A percentile compares a stretch with the other conserved stretches of the same genome.
Evolutionary conservation across 805 yeast species (phyloP).

Genomic region (Lachancea waltii): DNA sequence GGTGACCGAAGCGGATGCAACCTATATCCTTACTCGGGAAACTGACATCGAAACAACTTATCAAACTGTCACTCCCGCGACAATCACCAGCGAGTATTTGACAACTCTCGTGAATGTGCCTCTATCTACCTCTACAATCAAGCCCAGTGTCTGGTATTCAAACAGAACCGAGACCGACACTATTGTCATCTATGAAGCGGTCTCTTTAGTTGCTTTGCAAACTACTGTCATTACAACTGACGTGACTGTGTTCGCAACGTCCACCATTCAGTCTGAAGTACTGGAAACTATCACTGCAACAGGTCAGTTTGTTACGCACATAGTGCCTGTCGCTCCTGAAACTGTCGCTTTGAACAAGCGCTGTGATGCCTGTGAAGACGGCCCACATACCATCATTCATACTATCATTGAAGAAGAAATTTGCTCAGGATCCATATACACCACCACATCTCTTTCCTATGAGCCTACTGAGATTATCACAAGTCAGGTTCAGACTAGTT

Average conservation of each 20-base stretch:
- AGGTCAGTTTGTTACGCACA: slow-evolving; percentile 3
- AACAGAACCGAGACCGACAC: slow-evolving; percentile 6
- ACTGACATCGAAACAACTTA: slow-evolving; percentile 2
- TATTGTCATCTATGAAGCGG: slow-evolving; percentile 9
- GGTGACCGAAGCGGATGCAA: slow-evolving; percentile 2
- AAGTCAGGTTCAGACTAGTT: slow-evolving; percentile 1
- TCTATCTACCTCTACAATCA: slow-evolving; percentile 6
- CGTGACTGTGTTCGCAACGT: slow-evolving; percentile 2
- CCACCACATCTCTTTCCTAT: slow-evolving; percentile 1
- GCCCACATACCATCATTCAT: slow-evolving; percentile 1
- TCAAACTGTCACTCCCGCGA: slow-evolving; percentile 1
- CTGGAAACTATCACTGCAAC: slow-evolving; percentile 3
- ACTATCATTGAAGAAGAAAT: slow-evolving; percentile 4
- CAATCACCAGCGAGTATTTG: slow-evolving; percentile 7
- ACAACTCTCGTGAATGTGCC: slow-evolving; percentile 8
- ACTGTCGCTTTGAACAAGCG: slow-evolving; percentile 1
- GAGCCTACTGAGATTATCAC: slow-evolving; percentile 1
- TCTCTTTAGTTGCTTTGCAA: slow-evolving; percentile 6
- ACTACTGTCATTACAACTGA: slow-evolving; percentile 3
- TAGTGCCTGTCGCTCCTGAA: slow-evolving; percentile 1
- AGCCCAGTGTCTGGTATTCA: slow-evolving; percentile 6
- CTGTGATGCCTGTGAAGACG: slow-evolving; percentile 1
- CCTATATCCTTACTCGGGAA: slow-evolving; percentile 1
- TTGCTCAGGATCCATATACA: background rate
- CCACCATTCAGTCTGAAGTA: slow-evolving; percentile 4